A percentile compares a stretch with the other conserved stretches of the same genome.
These are phyloP conservation scores for Termitomyces sp. DNA, from an alignment of 768 basidiomycete species.

Conservation along the genomic window DNA sequence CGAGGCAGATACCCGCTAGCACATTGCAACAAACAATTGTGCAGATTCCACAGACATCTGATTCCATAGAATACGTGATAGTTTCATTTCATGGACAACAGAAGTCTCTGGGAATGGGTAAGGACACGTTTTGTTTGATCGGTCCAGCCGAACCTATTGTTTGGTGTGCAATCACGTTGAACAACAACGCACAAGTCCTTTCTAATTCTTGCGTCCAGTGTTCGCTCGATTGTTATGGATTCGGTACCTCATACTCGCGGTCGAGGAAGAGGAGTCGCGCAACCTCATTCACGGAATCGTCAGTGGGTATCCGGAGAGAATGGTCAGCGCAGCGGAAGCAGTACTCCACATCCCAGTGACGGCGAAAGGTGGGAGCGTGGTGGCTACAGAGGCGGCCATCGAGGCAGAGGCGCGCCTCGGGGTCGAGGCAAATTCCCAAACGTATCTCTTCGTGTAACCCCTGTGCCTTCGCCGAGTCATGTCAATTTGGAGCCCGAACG, in stretches of 20 bases:
- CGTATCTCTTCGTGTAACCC: constrained; percentile 32
- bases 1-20: constrained; percentile 32
- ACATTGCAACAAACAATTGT: constrained; percentile 30
- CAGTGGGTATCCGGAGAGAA: constrained; percentile 54
- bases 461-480: constrained; percentile 10
- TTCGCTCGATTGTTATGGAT: constrained; percentile 16
- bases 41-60: constrained; percentile 24
- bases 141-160: too few species aligned
- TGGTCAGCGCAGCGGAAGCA: constrained; percentile 29
- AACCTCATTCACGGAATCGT: constrained; percentile 47
- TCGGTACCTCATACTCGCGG: constrained; percentile 12
- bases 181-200: background rate
- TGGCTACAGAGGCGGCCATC: constrained; percentile 48
- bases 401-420: constrained; percentile 30
- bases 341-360: constrained; percentile 37
- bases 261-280: constrained; percentile 18
- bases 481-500: constrained; percentile 21
- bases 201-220: background rate
- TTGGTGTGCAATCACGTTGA: background rate
- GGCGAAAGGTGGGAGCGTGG: constrained; percentile 63
- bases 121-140: too few species aligned
- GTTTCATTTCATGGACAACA: background rate
- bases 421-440: constrained; percentile 37
- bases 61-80: constrained; percentile 20
- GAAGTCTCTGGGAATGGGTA: background rate